These are phyloP conservation scores for Xylariaceae sp. DNA, from an alignment of 2,329 filamentous ascomycete genomes.

Conservation along the genomic window DNA sequence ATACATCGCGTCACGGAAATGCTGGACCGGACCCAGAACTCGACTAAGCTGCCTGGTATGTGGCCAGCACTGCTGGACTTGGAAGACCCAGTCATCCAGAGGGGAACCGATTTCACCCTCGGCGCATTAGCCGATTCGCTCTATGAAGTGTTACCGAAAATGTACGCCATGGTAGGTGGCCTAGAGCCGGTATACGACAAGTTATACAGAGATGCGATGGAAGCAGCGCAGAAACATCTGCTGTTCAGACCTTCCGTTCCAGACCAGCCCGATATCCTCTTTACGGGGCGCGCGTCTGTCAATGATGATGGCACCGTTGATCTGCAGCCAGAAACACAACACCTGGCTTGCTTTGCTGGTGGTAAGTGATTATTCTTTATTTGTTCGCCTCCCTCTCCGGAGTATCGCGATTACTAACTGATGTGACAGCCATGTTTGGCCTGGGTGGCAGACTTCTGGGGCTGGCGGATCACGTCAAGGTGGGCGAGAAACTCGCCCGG, in stretches of 20 bases:
- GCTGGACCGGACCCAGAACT: constrained; percentile 58
- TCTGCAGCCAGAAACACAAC: constrained; percentile 40
- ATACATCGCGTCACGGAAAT: constrained; percentile 61
- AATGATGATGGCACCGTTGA: constrained; percentile 20
- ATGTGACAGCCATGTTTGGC: constrained; percentile 47
- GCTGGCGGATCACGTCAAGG: constrained; percentile 46
- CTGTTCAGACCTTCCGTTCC: constrained; percentile 62
- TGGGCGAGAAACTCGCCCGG: constrained; percentile 53
- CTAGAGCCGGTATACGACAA: constrained; percentile 33
- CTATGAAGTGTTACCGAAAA: constrained; percentile 56
- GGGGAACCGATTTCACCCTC: constrained; percentile 31
- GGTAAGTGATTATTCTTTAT: constrained; percentile 33
- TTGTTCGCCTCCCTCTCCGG: background rate
- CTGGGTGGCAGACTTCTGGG: constrained; percentile 59
- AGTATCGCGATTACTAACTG: background rate
- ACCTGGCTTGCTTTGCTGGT: constrained; percentile 65
- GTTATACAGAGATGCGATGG: constrained; percentile 42
- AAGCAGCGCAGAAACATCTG: constrained; percentile 53
- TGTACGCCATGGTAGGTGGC: constrained; percentile 61
- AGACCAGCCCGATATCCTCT: constrained; percentile 50
- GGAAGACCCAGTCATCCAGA: constrained; percentile 43
- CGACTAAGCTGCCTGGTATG: constrained; percentile 63
- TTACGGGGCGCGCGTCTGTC: constrained; percentile 48
- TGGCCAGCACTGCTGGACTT: constrained; percentile 64
- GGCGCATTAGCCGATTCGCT: constrained; percentile 35